Conservation (phyloP, 768 basidiomycete species). For the Lentinus tigrinus region DNA sequence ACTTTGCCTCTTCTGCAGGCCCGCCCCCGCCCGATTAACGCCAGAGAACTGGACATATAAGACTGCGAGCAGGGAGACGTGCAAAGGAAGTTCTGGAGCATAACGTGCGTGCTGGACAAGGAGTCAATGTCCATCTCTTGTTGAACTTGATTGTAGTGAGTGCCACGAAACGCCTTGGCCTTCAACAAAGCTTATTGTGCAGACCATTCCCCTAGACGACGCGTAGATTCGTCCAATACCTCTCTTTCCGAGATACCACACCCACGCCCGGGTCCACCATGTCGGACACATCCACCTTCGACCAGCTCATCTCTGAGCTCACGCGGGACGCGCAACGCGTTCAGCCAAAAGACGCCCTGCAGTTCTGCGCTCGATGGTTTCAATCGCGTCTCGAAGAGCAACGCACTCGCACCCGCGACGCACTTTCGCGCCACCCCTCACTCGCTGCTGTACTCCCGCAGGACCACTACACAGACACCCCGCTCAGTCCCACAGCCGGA, state of each 20-base stretch:
- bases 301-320: conserved; percentile 78
- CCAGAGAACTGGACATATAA: not conserved
- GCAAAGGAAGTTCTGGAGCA: too few species aligned
- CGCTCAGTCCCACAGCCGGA: conserved; percentile 33
- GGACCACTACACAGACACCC: conserved; percentile 59
- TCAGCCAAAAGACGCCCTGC: conserved; percentile 87
- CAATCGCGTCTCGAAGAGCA: conserved; percentile 85
- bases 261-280: not conserved
- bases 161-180: not conserved
- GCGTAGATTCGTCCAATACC: not conserved
- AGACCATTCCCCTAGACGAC: not conserved
- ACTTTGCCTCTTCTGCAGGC: not conserved
- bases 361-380: conserved; percentile 95
- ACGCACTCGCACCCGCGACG: conserved; percentile 68
- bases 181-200: not conserved
- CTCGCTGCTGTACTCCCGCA: conserved; percentile 51
- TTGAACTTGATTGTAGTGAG: not conserved
- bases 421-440: conserved; percentile 53
- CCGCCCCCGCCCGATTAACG: not conserved
- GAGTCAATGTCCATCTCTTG: not conserved
- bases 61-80: not conserved
- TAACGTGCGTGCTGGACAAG: not conserved
- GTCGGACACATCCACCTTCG: conserved; percentile 67
- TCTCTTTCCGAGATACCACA: conserved; percentile 5
- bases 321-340: conserved; percentile 83